A percentile compares a stretch with the other conserved stretches of the same genome.
Evolutionary conservation across 345 rosid species (phyloP).

Genomic region (Excoecaria agallocha): DNA sequence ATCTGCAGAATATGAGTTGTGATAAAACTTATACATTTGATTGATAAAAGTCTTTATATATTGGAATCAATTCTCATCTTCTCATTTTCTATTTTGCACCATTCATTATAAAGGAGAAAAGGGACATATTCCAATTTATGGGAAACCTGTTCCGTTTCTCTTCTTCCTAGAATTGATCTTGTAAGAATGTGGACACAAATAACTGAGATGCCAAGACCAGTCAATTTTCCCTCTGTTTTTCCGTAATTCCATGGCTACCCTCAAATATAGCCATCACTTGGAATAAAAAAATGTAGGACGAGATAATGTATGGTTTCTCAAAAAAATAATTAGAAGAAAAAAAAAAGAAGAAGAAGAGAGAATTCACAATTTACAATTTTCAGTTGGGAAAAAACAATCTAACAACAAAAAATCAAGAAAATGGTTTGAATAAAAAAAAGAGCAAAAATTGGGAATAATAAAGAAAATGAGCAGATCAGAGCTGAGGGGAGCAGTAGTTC

Average conservation of each 20-base stretch:
- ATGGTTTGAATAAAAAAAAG: not conserved
- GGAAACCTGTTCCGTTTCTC: not conserved
- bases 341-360: not conserved
- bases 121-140: too few relatives aligned
- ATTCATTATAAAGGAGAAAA: too few relatives aligned
- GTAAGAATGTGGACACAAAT: too few relatives aligned
- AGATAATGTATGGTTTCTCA: not conserved
- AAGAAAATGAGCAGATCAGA: constrained; percentile 36
- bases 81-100: not conserved
- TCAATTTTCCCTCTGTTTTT: constrained; percentile 27
- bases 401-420: not conserved
- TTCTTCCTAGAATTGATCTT: not conserved
- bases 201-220: constrained; percentile 8
- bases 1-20: too few relatives aligned
- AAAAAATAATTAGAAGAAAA: not conserved
- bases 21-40: not conserved
- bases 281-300: not conserved
- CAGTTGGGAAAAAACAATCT: not conserved
- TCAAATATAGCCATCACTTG: constrained; percentile 25
- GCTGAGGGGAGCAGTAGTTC: constrained; percentile 35
- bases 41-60: not conserved
- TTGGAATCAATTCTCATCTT: not conserved
- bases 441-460: constrained; percentile 42
- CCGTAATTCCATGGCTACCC: constrained; percentile 32
- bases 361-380: not conserved